A percentile compares a stretch with the other conserved stretches of the same genome.
These are phyloP conservation scores for Venturia aucupariae DNA, from an alignment of 2,329 filamentous ascomycete species.

Conservation along the genomic window DNA sequence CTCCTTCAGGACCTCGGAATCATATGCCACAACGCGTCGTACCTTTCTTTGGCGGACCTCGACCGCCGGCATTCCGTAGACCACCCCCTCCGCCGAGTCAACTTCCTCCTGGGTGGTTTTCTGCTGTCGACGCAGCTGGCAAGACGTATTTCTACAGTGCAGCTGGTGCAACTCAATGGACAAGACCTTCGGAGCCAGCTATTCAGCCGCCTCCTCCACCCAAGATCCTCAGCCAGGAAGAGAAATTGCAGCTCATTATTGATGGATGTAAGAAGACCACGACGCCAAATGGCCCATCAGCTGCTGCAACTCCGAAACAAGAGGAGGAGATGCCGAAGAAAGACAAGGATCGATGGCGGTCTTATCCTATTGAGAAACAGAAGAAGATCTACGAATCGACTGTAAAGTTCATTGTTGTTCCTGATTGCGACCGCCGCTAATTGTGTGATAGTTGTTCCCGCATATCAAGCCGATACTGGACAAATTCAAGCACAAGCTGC, in stretches of 20 bases:
- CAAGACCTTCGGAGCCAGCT: conserved; percentile 61
- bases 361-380: conserved; percentile 68
- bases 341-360: conserved; percentile 62
- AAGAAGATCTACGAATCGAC: conserved; percentile 94
- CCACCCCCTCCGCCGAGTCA: conserved; percentile 41
- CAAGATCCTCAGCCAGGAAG: conserved; percentile 62
- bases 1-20: conserved; percentile 43
- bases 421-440: conserved; percentile 16
- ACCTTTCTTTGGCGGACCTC: conserved; percentile 46
- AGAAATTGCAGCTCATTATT: conserved; percentile 63
- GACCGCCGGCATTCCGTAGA: conserved; percentile 29
- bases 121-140: conserved; percentile 60
- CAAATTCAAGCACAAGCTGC: conserved; percentile 78
- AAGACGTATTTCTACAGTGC: conserved; percentile 80
- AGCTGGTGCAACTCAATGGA: conserved; percentile 71
- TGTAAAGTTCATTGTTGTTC: conserved; percentile 44
- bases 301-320: conserved; percentile 57
- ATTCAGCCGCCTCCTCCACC: conserved; percentile 44
- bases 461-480: conserved; percentile 78
- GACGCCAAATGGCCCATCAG: conserved; percentile 43
- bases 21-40: conserved; percentile 50
- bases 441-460: conserved; percentile 57
- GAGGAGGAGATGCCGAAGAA: conserved; percentile 44
- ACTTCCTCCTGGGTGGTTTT: conserved; percentile 79
- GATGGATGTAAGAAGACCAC: conserved; percentile 66